Conservation (phyloP, 768 basidiomycete genomes). For the Coprinopsis sp. region DNA sequence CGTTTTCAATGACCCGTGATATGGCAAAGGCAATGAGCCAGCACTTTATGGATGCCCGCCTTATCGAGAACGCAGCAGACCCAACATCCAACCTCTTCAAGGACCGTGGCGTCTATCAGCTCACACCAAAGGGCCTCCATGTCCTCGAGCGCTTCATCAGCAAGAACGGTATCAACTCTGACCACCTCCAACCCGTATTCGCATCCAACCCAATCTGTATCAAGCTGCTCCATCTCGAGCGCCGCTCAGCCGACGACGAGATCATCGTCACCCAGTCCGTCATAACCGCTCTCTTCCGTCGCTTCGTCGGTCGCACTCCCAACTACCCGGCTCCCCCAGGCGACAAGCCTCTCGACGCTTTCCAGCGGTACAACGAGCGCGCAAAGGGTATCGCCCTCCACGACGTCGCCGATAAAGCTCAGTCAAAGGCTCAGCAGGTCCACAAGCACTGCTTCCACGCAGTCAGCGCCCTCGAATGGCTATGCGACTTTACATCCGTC, state of each 20-base stretch:
- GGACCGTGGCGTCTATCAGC: constrained; percentile 91
- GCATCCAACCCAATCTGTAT: constrained; percentile 92
- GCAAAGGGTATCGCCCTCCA: constrained; percentile 68
- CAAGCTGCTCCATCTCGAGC: constrained; percentile 95
- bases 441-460: constrained; percentile 83
- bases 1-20: constrained; percentile 98
- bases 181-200: constrained; percentile 88
- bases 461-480: constrained; percentile 89
- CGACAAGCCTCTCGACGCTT: constrained; percentile 48
- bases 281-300: constrained; percentile 90
- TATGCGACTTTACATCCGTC: constrained; percentile 95
- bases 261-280: constrained; percentile 94
- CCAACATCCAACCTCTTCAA: constrained; percentile 88
- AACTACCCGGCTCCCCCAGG: constrained; percentile 60
- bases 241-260: constrained; percentile 90
- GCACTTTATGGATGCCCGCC: constrained; percentile 98
- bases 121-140: constrained; percentile 97
- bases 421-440: constrained; percentile 43
- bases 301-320: constrained; percentile 86
- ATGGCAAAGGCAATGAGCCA: constrained; percentile 99
- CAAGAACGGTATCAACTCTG: constrained; percentile 97
- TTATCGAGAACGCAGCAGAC: constrained; percentile 96
- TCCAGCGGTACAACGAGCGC: constrained; percentile 73
- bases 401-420: constrained; percentile 67
- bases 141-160: constrained; percentile 99